Base-by-base conservation (phyloP, 2,329 filamentous ascomycete genomes). In the Sphaerulina musiva region DNA sequence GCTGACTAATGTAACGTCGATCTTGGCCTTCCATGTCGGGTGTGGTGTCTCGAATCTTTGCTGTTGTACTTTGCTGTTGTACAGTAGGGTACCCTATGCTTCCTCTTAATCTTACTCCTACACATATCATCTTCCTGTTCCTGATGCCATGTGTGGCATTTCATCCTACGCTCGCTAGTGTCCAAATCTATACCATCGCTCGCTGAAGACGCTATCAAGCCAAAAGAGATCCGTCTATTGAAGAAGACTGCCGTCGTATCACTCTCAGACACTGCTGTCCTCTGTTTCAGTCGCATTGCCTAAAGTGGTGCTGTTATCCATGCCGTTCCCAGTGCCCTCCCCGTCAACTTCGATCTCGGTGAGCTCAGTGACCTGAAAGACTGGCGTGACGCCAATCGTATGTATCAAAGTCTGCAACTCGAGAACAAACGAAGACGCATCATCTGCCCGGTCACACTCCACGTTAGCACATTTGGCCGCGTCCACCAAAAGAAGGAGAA, bases 351-450 rank as follows among this genome's bases (percentile, higher is more conserved):
- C 46, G 9, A 53, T 43, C 38, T 47, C 45, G 1, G 51, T 53
- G 23, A 53, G 29, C 45, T 53, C 51, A 12, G 45, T 48, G 9
- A 53, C 38, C 26, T 48, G 43, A 29, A 43, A 9, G 1, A 53
- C 45, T 9, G 44, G 44, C 11, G 45, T 46, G 10, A 53, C 17
- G 9, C 29, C 44, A 10, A 53, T 41, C 7, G 51, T 53, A 12
- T 53, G 44, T 29, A 53, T 42, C 23, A 48, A 7, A 14, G 51
- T 53, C 31, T 48, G 51, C 7, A 47, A 17, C 9, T 43, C 51
- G 36, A 53, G 26, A 17, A 48, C 51, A 44, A 53, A 53, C 6
- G 44, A 36, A 10, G 44, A 44, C 3, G 10, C n/a, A 14, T 31
- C 20, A 44, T 44, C 42, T 44, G 42, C 17, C 17, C 29, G 42